Evolutionary conservation across 2,329 filamentous ascomycete species (phyloP).

Genomic region (Myriosclerotinia curreyana): DNA sequence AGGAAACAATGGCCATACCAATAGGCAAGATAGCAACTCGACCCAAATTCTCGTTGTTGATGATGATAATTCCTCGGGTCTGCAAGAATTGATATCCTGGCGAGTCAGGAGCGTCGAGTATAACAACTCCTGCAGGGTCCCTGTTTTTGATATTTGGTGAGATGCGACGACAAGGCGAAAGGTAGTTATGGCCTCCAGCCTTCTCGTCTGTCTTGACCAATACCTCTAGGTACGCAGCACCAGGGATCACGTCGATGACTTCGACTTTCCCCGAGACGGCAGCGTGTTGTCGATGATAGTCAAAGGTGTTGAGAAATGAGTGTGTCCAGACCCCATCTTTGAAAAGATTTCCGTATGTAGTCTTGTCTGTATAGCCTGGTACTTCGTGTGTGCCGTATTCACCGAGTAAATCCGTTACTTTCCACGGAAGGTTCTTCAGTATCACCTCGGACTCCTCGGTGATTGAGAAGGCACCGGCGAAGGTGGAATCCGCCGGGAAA

Average conservation of each 20-base stretch:
- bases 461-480: constrained; percentile 33
- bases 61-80: constrained; percentile 42
- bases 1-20: constrained; percentile 47
- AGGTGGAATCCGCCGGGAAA: constrained; percentile 42
- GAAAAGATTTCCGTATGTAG: constrained; percentile 39
- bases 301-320: constrained; percentile 42
- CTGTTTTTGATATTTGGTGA: constrained; percentile 14
- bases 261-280: constrained; percentile 43
- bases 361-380: constrained; percentile 28
- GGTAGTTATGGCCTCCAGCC: constrained; percentile 14
- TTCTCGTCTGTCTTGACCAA: constrained; percentile 22
- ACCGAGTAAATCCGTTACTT: constrained; percentile 40
- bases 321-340: constrained; percentile 45
- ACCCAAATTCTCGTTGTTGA: constrained; percentile 40
- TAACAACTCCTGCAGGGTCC: neutral
- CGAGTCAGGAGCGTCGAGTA: constrained; percentile 39
- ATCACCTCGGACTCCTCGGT: constrained; percentile 33
- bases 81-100: constrained; percentile 45
- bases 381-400: constrained; percentile 7
- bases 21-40: constrained; percentile 45
- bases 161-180: constrained; percentile 19
- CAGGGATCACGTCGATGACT: constrained; percentile 42
- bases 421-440: constrained; percentile 43
- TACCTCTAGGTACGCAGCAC: constrained; percentile 42
- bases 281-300: constrained; percentile 46